These are phyloP conservation scores for Yamadazyma dushanensis DNA, from an alignment of 1,139 yeast genomes.

Conservation along the genomic window DNA sequence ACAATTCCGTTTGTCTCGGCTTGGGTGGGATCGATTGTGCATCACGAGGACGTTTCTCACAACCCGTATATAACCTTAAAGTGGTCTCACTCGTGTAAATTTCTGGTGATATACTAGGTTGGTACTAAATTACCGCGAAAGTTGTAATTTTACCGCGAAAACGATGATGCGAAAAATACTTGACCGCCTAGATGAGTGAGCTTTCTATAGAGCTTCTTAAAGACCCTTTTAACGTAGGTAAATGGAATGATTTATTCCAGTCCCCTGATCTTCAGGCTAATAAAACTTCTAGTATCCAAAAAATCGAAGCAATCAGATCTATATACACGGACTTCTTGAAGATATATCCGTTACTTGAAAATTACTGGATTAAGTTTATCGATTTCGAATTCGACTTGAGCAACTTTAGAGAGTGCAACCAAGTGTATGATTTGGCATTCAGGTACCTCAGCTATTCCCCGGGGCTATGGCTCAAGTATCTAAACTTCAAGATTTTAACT, in stretches of 20 bases:
- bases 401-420: slow-evolving; percentile 45
- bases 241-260: slow-evolving; percentile 51
- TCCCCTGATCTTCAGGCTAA: slow-evolving; percentile 36
- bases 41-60: no score
- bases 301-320: slow-evolving; percentile 42
- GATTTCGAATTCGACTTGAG: slow-evolving; percentile 64
- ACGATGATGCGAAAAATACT: no score
- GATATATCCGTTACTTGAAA: slow-evolving; percentile 68
- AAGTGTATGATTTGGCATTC: slow-evolving; percentile 57
- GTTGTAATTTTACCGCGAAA: no score
- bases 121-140: no score
- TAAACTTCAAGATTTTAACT: slow-evolving; percentile 53
- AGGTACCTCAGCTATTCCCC: slow-evolving; percentile 54
- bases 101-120: no score
- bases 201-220: slow-evolving; percentile 31
- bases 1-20: no score
- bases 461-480: slow-evolving; percentile 72
- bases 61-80: no score
- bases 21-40: no score
- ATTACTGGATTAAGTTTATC: slow-evolving; percentile 82
- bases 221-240: slow-evolving; percentile 45
- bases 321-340: slow-evolving; percentile 59
- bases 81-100: no score
- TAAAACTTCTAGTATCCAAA: slow-evolving; percentile 42
- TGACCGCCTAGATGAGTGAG: slow-evolving; percentile 5